Conservation (phyloP, 257 asterid species). For the Pogostemon cablin region DNA sequence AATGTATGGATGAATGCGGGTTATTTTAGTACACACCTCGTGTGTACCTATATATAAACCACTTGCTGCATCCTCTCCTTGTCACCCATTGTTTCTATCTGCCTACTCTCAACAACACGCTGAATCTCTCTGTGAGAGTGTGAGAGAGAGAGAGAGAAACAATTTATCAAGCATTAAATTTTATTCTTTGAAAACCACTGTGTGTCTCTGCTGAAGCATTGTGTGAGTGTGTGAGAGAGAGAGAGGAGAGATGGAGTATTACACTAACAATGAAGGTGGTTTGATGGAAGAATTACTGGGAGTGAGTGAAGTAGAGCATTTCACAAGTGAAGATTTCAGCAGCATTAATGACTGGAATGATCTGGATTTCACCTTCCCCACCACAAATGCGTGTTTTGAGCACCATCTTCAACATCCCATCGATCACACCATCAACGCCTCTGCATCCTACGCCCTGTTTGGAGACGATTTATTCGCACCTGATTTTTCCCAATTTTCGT, state of each 20-base stretch:
- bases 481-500: conserved; percentile 30
- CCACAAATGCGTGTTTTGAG: conserved; percentile 29
- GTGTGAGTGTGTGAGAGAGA: neutral
- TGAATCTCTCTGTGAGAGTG: conserved; percentile 12
- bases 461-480: conserved; percentile 48
- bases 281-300: neutral
- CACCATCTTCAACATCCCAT: conserved; percentile 30
- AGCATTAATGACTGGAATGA: conserved; percentile 19
- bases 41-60: conserved; percentile 18
- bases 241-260: conserved; percentile 49
- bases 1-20: neutral
- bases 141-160: conserved; percentile 29
- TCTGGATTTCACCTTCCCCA: neutral
- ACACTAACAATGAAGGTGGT: conserved; percentile 34
- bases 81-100: conserved; percentile 27
- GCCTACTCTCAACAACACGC: too few species aligned
- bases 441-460: conserved; percentile 33
- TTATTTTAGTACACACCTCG: conserved; percentile 16
- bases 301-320: conserved; percentile 24
- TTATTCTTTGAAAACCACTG: too few species aligned
- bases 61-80: conserved; percentile 13
- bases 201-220: too few species aligned
- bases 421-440: conserved; percentile 30
- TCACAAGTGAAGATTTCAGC: conserved; percentile 32
- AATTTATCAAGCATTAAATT: too few species aligned